Evolutionary conservation across 75 land plant genomes (phyloP).

Genomic region (Pinus albicaulis): DNA sequence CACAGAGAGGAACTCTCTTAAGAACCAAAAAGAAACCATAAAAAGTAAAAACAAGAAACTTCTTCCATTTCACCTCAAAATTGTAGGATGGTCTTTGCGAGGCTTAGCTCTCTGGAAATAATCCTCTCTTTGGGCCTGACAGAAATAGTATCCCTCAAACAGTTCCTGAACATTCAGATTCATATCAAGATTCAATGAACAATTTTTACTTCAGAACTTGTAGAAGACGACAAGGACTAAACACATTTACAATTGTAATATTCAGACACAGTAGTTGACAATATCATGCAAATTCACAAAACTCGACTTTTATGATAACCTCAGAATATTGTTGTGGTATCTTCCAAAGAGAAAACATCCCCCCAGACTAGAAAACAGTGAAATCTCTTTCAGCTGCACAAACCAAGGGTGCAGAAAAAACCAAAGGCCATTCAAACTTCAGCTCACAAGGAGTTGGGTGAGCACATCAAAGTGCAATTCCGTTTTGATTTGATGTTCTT

Average conservation of each 20-base stretch:
- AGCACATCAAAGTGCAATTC: too few species aligned
- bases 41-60: too few species aligned
- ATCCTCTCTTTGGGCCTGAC: conserved; percentile 95
- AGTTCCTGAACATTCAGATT: conserved; percentile 64
- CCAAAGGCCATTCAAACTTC: too few species aligned
- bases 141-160: conserved; percentile 96
- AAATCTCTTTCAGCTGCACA: too few species aligned
- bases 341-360: too few species aligned
- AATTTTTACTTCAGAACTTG: not conserved
- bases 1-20: not conserved
- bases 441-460: too few species aligned
- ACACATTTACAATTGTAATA: not conserved
- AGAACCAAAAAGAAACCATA: not conserved
- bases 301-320: not conserved
- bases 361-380: too few species aligned
- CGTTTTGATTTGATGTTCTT: too few species aligned
- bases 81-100: conserved; percentile 83
- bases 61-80: conserved; percentile 37
- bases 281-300: not conserved
- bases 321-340: too few species aligned
- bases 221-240: not conserved
- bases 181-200: not conserved
- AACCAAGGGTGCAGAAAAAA: too few species aligned
- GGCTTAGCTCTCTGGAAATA: conserved; percentile 79
- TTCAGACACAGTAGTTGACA: not conserved